These are phyloP conservation scores for Septoria linicola DNA, from an alignment of 2,329 filamentous ascomycete species.

Conservation along the genomic window DNA sequence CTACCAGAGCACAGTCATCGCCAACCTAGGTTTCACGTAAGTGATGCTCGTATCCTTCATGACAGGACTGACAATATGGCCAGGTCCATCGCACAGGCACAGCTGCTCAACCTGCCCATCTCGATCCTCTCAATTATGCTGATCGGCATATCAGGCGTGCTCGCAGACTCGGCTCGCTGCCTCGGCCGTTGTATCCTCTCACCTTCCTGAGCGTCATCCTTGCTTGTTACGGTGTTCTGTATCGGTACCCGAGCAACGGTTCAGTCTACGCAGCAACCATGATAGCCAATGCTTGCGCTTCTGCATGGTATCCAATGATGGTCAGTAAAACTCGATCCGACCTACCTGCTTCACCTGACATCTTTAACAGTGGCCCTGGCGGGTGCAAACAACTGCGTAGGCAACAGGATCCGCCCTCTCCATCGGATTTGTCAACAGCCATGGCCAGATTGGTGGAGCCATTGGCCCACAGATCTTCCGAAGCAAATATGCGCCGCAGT, in stretches of 20 bases:
- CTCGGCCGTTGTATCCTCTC: slow-evolving; percentile 2
- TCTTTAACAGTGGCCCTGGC: slow-evolving; percentile 3
- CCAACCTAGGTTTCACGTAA: slow-evolving; percentile 18
- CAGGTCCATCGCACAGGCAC: slow-evolving; percentile 19
- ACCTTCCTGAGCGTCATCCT: slow-evolving; percentile 8
- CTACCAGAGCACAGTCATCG: slow-evolving; percentile 45
- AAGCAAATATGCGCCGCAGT: slow-evolving; percentile 5
- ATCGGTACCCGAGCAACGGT: slow-evolving; percentile 7
- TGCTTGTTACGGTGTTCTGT: slow-evolving; percentile 8
- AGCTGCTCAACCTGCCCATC: slow-evolving; percentile 20
- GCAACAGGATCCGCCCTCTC: slow-evolving; percentile 7
- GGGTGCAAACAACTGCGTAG: slow-evolving; percentile 1
- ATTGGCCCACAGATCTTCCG: slow-evolving; percentile 8
- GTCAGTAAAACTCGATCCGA: slow-evolving; percentile 2
- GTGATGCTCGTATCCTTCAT: neutral
- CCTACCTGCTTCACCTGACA: neutral
- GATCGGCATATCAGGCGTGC: slow-evolving; percentile 15
- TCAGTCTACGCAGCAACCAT: slow-evolving; percentile 7
- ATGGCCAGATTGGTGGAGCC: slow-evolving; percentile 7
- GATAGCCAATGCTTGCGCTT: slow-evolving; percentile 4
- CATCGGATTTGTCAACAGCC: slow-evolving; percentile 5
- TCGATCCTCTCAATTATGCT: slow-evolving; percentile 17
- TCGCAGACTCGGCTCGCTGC: slow-evolving; percentile 13
- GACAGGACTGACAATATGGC: neutral
- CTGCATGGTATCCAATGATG: slow-evolving; percentile 9